A percentile compares a stretch with the other conserved stretches of the same genome.
phyloP scores from a whole-genome alignment of 108 stramenopile species.

The Nannochloropsis granulata region DNA sequence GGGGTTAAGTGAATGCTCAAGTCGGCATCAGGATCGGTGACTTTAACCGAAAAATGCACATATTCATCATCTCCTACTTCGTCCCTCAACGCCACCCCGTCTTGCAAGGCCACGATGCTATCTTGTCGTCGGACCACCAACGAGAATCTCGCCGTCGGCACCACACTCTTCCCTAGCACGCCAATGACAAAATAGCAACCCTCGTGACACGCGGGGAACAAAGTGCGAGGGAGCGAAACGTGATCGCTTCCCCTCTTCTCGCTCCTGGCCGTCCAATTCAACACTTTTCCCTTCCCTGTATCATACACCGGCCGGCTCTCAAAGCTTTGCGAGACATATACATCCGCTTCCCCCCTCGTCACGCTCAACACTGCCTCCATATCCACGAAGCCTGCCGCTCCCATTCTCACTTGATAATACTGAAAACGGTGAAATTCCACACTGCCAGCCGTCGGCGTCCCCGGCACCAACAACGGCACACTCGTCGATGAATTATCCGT shows the following conservation, averaged over 20 bases:
- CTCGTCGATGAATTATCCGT: not conserved
- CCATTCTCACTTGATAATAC: not conserved
- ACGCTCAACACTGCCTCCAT: not conserved
- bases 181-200: not conserved
- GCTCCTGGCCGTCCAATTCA: not conserved
- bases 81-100: not conserved
- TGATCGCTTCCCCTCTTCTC: not conserved
- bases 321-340: not conserved
- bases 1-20: conserved; percentile 3
- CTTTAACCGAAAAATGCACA: not conserved
- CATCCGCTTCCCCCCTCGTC: not conserved
- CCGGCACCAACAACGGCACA: not conserved
- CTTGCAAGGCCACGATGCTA: not conserved
- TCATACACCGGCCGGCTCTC: not conserved
- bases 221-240: not conserved
- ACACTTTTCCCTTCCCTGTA: not conserved
- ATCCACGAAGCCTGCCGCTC: not conserved
- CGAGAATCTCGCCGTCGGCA: not conserved
- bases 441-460: not conserved
- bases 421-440: not conserved
- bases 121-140: not conserved
- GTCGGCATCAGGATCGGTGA: not conserved
- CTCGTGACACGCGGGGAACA: not conserved
- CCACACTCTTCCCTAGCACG: not conserved
- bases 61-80: not conserved